Percentiles rank a stretch among this genome's conserved stretches.
Conservation (phyloP, 108 stramenopile genomes). For the Hondaea fermentalgiana region DNA sequence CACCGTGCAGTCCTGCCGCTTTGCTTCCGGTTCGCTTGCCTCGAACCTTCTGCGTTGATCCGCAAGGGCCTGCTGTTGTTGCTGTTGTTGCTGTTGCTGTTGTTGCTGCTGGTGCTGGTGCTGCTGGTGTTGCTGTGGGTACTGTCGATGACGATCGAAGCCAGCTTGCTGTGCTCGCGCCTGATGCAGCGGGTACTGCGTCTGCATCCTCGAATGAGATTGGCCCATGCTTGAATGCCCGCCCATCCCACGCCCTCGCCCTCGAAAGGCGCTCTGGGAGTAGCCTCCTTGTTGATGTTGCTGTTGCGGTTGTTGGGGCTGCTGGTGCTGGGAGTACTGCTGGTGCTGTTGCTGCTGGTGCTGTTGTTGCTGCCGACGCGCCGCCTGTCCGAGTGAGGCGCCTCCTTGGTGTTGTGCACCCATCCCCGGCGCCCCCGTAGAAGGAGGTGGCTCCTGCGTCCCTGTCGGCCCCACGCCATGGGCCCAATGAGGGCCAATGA, state of each 20-base stretch:
- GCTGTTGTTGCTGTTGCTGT: not conserved
- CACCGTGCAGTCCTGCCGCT: not conserved
- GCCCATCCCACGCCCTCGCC: not conserved
- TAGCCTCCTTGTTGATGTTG: no score
- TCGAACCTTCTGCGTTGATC: not conserved
- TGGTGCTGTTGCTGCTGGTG: not conserved
- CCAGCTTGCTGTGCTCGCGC: no score
- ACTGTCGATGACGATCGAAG: not conserved
- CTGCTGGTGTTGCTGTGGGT: not conserved
- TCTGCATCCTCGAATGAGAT: no score
- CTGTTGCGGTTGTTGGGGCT: no score
- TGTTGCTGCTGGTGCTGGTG: slow-evolving; percentile 10
- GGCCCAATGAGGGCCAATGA: not conserved
- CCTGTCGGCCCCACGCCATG: not conserved
- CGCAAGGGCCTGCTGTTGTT: not conserved
- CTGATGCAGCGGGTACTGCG: no score
- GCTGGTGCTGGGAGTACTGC: no score
- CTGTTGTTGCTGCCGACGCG: not conserved
- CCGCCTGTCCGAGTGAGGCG: no score
- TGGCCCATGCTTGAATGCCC: not conserved
- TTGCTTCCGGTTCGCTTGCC: not conserved
- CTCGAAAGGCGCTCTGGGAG: not conserved
- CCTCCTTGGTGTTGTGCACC: no score
- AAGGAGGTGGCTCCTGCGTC: not conserved
- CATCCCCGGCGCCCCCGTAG: no score